Evolutionary conservation across 352 stramenopile genomes (phyloP).

Genomic region (Phytophthora fragariae): DNA sequence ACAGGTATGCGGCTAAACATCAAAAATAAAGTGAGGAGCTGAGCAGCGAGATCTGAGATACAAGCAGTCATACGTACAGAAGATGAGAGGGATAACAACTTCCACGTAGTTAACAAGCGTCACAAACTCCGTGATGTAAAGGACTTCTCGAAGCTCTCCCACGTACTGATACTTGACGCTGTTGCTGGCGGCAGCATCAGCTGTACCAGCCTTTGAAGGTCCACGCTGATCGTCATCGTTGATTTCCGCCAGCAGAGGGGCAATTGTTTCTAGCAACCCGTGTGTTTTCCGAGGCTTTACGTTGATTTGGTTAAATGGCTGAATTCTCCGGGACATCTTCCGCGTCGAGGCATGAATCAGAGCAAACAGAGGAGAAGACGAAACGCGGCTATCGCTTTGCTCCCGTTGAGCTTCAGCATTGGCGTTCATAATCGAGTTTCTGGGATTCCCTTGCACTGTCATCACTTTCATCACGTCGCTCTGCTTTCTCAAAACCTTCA

Average conservation of each 20-base stretch:
- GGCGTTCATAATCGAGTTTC: background rate
- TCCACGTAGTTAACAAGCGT: slow-evolving; percentile 46
- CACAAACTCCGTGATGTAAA: slow-evolving; percentile 50
- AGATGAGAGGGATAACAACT: slow-evolving; percentile 42
- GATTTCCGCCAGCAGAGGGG: background rate
- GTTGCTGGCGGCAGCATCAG: background rate
- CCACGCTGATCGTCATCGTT: background rate
- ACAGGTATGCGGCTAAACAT: slow-evolving; percentile 1
- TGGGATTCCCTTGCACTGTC: background rate
- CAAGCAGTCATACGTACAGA: slow-evolving; percentile 33
- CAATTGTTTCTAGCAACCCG: background rate
- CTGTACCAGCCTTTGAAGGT: background rate
- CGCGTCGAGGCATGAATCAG: background rate
- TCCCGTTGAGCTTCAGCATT: background rate
- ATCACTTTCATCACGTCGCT: background rate
- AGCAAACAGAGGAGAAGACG: background rate
- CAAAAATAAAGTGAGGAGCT: background rate
- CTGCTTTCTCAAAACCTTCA: slow-evolving; percentile 1
- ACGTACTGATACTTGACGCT: slow-evolving; percentile 20
- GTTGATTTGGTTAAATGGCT: background rate
- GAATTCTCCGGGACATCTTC: background rate
- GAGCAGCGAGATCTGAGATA: background rate
- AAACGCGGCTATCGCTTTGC: background rate
- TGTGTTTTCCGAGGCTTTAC: background rate
- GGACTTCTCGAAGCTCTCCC: slow-evolving; percentile 19